Evolutionary conservation across 1,284 basidiomycete genomes (phyloP), one percentile per base, ranked within the genome.

Genomic region (Malassezia psittaci): DNA sequence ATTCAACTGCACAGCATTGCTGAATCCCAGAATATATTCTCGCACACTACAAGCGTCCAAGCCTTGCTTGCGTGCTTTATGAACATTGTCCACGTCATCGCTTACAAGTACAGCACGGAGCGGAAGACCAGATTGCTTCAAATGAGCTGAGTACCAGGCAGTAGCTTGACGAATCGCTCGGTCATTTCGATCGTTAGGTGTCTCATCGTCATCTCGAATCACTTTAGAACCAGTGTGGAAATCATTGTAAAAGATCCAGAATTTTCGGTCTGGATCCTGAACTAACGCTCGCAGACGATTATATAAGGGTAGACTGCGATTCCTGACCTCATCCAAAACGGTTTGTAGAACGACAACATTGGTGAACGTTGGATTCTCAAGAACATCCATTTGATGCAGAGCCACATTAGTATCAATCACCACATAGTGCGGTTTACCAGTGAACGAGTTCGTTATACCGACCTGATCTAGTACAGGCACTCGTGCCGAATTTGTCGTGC

Each of bases 361-460:
- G 32, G 69, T 66, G 33, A 74, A 71, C 51, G 65, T 60, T 4
- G 65, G 60, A 32, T 64, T 64, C 34, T 67, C 65, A 45, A 67
- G 62, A 36, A 67, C 59, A 44, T 67, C 60, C 64, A 68, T 68
- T 53, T 96, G 90, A 39, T 89, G 83, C 11, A 99, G 79, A 64
- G 96, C 88, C 7, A 96, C 83, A 76, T 99, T 99, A 21, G 94
- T 96, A 76, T 99, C 94, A 13, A 93, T 85, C 5, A 99, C 78
- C 32, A 96, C 75, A 74, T 86, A 91, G 72, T 96, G 88, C 11
- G 64, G 64, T 11, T 59, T 43, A 9, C 59, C 54, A 12, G 60
- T 36, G 48, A 64, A 62, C 15, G 57, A 61, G 58, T 66, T 63
- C 33, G 56, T 46, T 36, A 62, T 54, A 42, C 65, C 62, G 7